Evolutionary conservation across 192 early-diverging fungal species (phyloP).

Genomic region (Cetraspora pellucida): DNA sequence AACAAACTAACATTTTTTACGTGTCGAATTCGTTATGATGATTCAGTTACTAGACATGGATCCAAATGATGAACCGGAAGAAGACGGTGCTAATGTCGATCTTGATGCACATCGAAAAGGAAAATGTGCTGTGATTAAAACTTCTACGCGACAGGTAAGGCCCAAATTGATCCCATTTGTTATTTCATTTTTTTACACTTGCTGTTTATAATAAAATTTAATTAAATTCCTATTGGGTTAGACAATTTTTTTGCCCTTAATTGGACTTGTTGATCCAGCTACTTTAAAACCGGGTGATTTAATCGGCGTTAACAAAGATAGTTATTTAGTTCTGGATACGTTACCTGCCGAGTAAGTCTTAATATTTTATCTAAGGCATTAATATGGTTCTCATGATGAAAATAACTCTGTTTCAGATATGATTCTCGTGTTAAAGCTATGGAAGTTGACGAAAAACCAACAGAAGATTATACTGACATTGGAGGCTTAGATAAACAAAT

Average conservation of each 20-base stretch:
- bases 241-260: slow-evolving; percentile 96
- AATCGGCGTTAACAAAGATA: slow-evolving; percentile 98
- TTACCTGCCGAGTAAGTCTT: slow-evolving; percentile 86
- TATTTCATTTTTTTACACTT: not conserved
- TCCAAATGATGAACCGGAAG: slow-evolving; percentile 86
- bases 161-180: not conserved
- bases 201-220: not conserved
- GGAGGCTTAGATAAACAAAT: slow-evolving; percentile 91
- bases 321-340: slow-evolving; percentile 92
- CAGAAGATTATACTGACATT: slow-evolving; percentile 95
- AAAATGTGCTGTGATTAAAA: slow-evolving; percentile 97
- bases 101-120: slow-evolving; percentile 91
- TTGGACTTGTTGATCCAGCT: slow-evolving; percentile 90
- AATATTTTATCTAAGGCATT: too few relatives aligned
- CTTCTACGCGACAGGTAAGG: slow-evolving; percentile 85
- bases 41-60: slow-evolving; percentile 84
- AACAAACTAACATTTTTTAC: too few relatives aligned
- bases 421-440: slow-evolving; percentile 98
- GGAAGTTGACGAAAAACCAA: slow-evolving; percentile 99
- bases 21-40: too few relatives aligned
- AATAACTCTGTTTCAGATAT: slow-evolving; percentile 57
- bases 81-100: slow-evolving; percentile 94
- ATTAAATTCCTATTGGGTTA: slow-evolving; percentile 36
- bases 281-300: slow-evolving; percentile 94
- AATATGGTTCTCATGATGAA: not conserved